Conservation (phyloP, 2,329 filamentous ascomycete genomes). For the Curvularia sp. region DNA sequence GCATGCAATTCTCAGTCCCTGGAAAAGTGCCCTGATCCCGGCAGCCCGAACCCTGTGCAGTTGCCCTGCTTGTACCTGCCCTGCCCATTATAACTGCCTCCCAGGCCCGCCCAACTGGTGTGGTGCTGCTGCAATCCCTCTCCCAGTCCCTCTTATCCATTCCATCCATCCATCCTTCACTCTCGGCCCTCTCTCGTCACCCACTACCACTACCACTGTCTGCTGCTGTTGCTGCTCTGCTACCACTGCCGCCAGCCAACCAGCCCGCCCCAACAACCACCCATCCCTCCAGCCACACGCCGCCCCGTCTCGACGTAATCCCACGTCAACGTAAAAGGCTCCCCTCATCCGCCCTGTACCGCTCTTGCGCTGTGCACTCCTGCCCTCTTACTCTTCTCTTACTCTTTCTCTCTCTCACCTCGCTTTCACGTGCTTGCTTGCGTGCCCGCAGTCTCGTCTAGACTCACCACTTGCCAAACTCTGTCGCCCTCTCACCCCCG, state of each 20-base stretch:
- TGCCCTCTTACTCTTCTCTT: no score
- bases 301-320: conserved; percentile 5
- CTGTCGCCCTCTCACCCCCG: conserved; percentile 6
- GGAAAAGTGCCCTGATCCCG: conserved; percentile 27
- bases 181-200: neutral
- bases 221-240: no score
- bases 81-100: conserved; percentile 26
- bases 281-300: neutral
- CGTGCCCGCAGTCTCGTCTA: neutral
- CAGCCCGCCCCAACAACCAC: neutral
- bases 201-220: no score
- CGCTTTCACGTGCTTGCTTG: conserved; percentile 31
- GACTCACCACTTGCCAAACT: conserved; percentile 1
- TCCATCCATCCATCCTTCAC: no score
- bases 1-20: conserved; percentile 26
- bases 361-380: neutral
- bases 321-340: neutral
- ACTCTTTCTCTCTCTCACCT: neutral
- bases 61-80: conserved; percentile 28
- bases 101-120: conserved; percentile 24
- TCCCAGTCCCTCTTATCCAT: conserved; percentile 4
- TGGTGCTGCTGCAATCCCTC: conserved; percentile 21
- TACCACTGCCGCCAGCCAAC: neutral
- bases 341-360: neutral
- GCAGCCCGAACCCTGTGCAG: conserved; percentile 17